These are phyloP conservation scores for Remersonia thermophila DNA, from an alignment of 2,329 filamentous ascomycete species.

Conservation along the genomic window DNA sequence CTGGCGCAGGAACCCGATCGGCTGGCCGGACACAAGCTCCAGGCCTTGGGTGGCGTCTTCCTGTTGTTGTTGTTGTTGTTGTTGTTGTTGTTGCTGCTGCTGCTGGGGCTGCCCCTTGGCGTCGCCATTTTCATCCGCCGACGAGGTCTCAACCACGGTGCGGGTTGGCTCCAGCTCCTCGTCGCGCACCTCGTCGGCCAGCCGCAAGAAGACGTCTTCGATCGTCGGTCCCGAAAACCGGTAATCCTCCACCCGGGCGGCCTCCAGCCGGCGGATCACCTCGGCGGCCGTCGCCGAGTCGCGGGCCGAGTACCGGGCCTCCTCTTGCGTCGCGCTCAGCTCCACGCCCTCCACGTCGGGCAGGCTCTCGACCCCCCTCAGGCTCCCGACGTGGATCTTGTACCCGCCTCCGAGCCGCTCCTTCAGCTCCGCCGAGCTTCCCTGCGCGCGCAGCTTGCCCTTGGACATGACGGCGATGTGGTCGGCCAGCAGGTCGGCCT, in stretches of 20 bases:
- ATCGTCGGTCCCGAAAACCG: slow-evolving; percentile 81
- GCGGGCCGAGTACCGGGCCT: slow-evolving; percentile 59
- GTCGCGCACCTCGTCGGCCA: slow-evolving; percentile 63
- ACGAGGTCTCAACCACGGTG: too few species aligned
- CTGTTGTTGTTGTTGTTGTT: too few species aligned
- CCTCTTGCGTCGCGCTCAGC: slow-evolving; percentile 53
- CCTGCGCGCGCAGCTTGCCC: slow-evolving; percentile 67
- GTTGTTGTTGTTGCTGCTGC: too few species aligned
- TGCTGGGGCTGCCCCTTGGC: too few species aligned
- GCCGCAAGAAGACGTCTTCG: slow-evolving; percentile 80
- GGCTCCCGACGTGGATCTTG: slow-evolving; percentile 60
- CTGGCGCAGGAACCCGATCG: slow-evolving; percentile 59
- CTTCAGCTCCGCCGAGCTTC: slow-evolving; percentile 78
- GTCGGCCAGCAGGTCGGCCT: slow-evolving; percentile 80
- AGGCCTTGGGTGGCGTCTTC: slow-evolving; percentile 25
- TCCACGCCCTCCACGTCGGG: slow-evolving; percentile 42
- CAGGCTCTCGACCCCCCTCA: slow-evolving; percentile 33
- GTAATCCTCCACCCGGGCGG: slow-evolving; percentile 58
- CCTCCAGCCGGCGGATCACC: slow-evolving; percentile 59
- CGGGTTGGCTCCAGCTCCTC: too few species aligned
- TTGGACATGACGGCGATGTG: slow-evolving; percentile 81
- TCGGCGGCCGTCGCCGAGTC: slow-evolving; percentile 58
- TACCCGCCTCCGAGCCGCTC: slow-evolving; percentile 74
- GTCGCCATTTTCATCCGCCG: too few species aligned
- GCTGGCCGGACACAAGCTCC: slow-evolving; percentile 54